A percentile compares a stretch with the other conserved stretches of the same genome.
phyloP scores from a whole-genome alignment of 2,329 filamentous ascomycete species.

The Lachnum nothofagi region DNA sequence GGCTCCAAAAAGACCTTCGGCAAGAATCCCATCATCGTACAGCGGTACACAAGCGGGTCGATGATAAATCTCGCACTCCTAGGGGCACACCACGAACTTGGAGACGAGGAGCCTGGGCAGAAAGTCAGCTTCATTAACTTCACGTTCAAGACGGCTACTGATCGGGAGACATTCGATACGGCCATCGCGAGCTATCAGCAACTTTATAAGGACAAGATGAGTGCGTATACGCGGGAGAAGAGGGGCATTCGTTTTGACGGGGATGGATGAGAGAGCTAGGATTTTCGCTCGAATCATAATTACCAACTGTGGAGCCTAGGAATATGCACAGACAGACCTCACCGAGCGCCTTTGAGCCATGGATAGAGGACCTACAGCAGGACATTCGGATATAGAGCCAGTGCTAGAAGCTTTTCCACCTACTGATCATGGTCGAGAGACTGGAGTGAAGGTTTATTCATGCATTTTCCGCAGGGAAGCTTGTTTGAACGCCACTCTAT shows the following conservation, averaged over 20 bases:
- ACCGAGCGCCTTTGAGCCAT: no score
- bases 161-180: neutral
- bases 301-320: neutral
- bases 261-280: neutral
- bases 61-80: constrained; percentile 6
- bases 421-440: no score
- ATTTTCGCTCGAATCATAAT: neutral
- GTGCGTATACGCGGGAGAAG: neutral
- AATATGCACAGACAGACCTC: neutral
- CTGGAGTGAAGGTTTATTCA: no score
- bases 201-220: neutral
- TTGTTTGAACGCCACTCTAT: no score
- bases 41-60: neutral
- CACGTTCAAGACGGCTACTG: neutral
- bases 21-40: neutral
- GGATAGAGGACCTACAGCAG: no score
- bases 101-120: neutral
- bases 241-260: neutral
- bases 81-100: neutral
- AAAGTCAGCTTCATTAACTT: constrained; percentile 5
- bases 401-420: no score
- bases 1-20: constrained; percentile 2
- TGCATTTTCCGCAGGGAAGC: no score
- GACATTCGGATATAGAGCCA: no score
- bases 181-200: neutral